A percentile compares a stretch with the other conserved stretches of the same genome.
Evolutionary conservation across 306 rosid genomes (phyloP).

Genomic region (Cicer pinnatifidum): DNA sequence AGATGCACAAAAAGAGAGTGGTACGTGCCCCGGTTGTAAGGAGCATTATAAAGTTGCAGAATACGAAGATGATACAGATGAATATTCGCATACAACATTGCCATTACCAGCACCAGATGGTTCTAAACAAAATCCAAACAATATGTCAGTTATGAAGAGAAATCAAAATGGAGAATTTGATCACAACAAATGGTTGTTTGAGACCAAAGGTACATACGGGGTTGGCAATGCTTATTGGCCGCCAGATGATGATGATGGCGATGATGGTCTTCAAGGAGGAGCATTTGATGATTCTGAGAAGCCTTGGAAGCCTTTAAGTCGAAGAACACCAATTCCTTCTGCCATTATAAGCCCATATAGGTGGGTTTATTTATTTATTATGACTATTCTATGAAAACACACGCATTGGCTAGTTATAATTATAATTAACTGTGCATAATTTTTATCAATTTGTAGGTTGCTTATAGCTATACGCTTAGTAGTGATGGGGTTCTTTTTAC

Average conservation of each 20-base stretch:
- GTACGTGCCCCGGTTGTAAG: conserved; percentile 87
- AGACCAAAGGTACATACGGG: conserved; percentile 86
- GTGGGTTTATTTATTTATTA: conserved; percentile 42
- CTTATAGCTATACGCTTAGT: conserved; percentile 61
- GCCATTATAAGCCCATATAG: conserved; percentile 84
- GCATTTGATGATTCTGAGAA: conserved; percentile 61
- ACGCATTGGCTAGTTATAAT: background rate
- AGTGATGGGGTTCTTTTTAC: conserved; percentile 66
- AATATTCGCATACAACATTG: conserved; percentile 53
- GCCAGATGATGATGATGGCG: conserved; percentile 51
- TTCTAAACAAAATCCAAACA: conserved; percentile 54
- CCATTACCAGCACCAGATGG: conserved; percentile 66
- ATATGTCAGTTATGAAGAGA: conserved; percentile 85
- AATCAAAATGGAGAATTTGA: conserved; percentile 88
- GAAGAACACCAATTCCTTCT: conserved; percentile 59
- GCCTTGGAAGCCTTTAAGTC: conserved; percentile 78
- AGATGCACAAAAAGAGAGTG: conserved; percentile 74
- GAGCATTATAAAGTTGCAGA: conserved; percentile 70
- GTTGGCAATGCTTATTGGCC: conserved; percentile 86
- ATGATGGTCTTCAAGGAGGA: conserved; percentile 51
- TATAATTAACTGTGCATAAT: background rate
- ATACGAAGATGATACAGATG: conserved; percentile 55
- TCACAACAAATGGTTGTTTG: conserved; percentile 87
- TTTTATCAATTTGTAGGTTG: conserved; percentile 49
- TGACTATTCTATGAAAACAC: background rate